Evolutionary conservation across 192 early-diverging fungal species (phyloP).

Genomic region (Entomortierella parvispora): DNA sequence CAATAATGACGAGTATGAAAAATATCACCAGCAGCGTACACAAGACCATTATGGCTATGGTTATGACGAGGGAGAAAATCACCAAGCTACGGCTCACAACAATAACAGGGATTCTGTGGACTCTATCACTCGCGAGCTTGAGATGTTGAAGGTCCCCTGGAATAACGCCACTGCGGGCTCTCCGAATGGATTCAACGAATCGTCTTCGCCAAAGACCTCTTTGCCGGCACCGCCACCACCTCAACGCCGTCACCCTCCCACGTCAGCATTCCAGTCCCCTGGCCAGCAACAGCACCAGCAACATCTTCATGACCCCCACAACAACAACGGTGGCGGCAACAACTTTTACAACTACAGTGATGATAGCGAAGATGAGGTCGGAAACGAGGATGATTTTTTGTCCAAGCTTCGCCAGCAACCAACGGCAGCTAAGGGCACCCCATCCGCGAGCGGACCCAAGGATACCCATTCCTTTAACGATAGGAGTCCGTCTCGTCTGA

Average conservation of each 20-base stretch:
- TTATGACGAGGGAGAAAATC: too few relatives aligned
- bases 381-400: constrained; percentile 40
- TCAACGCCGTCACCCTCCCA: background rate
- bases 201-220: background rate
- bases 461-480: constrained; percentile 46
- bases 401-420: constrained; percentile 20
- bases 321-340: constrained; percentile 5
- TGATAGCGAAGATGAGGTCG: constrained; percentile 22
- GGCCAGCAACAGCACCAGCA: constrained; percentile 10
- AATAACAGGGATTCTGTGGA: constrained; percentile 36
- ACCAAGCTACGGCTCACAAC: too few relatives aligned
- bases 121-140: constrained; percentile 46
- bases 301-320: constrained; percentile 1
- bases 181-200: background rate
- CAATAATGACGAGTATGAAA: constrained; percentile 9
- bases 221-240: constrained; percentile 5
- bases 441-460: constrained; percentile 12
- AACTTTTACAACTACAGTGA: constrained; percentile 33
- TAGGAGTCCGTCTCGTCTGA: constrained; percentile 29
- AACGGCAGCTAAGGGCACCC: constrained; percentile 15
- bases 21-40: constrained; percentile 5
- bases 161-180: constrained; percentile 19
- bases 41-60: too few relatives aligned
- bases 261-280: background rate
- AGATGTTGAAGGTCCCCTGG: constrained; percentile 45